Conservation (phyloP, 106 monocot species). For the Cymbidium sinense region DNA sequence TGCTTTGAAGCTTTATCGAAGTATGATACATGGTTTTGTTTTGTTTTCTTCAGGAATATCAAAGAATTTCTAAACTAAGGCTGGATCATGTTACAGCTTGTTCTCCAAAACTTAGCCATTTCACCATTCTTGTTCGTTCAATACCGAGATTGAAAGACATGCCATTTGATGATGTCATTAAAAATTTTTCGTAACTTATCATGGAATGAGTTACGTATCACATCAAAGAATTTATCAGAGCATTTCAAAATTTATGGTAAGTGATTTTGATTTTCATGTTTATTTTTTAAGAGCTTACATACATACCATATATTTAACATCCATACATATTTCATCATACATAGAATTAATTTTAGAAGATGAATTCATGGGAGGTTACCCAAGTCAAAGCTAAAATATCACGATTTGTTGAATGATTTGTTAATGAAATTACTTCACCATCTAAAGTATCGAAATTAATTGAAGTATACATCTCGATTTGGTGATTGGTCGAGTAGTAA, state of each 20-base stretch:
- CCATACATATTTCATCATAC: no score
- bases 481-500: no score
- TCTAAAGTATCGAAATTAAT: no score
- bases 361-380: no score
- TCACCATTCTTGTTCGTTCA: constrained; percentile 76
- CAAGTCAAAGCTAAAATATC: no score
- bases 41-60: constrained; percentile 60
- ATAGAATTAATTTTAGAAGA: no score
- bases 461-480: no score
- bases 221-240: constrained; percentile 83
- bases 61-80: constrained; percentile 58
- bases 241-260: constrained; percentile 62
- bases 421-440: no score
- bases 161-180: constrained; percentile 39
- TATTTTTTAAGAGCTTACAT: no score
- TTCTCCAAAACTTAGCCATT: constrained; percentile 63
- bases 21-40: constrained; percentile 4
- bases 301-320: no score
- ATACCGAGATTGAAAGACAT: constrained; percentile 45
- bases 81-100: constrained; percentile 49
- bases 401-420: no score
- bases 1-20: neutral
- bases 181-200: constrained; percentile 75
- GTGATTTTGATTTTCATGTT: neutral
- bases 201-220: constrained; percentile 77